These are phyloP conservation scores for Protomyces pachydermus DNA, from an alignment of 1,139 yeast species.

Conservation along the genomic window DNA sequence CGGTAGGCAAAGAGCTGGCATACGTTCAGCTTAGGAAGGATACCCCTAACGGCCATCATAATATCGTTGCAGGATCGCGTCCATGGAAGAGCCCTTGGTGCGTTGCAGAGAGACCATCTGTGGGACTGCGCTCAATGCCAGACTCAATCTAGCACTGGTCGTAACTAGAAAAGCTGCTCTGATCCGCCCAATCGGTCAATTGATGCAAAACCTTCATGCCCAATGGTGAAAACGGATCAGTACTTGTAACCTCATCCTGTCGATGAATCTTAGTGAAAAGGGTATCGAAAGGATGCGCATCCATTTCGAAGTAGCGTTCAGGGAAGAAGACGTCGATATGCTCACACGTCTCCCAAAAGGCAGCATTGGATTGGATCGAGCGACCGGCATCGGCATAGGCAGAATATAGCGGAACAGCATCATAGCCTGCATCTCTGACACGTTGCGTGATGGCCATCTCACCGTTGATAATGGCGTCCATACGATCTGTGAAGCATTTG, in stretches of 20 bases:
- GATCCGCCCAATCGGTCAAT: conserved; percentile 15
- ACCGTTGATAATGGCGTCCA: conserved; percentile 1
- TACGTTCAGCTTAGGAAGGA: no score
- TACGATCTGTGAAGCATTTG: background rate
- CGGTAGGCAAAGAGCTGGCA: no score
- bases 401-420: conserved; percentile 11
- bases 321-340: conserved; percentile 6
- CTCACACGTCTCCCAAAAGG: conserved; percentile 6
- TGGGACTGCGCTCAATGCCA: no score
- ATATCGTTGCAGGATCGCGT: no score
- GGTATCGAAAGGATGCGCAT: conserved; percentile 17
- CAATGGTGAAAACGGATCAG: background rate
- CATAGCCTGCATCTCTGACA: conserved; percentile 17
- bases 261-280: conserved; percentile 6
- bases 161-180: conserved; percentile 11
- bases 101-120: no score
- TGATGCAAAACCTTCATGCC: conserved; percentile 3
- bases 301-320: background rate
- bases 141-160: background rate
- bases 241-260: background rate
- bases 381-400: background rate
- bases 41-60: no score
- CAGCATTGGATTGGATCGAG: background rate
- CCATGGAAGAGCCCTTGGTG: no score
- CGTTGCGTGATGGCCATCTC: conserved; percentile 7